Evolutionary conservation across 163 green algal genomes (phyloP).

Genomic region (Volvox carteri): DNA sequence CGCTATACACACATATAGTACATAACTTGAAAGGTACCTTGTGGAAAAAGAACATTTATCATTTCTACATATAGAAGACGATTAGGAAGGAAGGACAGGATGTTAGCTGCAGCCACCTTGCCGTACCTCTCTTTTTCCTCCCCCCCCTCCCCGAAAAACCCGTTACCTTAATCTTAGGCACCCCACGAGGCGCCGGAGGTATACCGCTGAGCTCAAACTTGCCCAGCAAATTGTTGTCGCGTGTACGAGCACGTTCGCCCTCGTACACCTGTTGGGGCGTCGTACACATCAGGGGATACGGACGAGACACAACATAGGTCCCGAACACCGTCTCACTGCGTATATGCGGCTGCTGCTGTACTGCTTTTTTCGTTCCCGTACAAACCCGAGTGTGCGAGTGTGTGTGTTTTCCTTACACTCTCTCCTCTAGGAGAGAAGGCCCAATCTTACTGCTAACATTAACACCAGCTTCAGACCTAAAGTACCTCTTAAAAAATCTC

Average conservation of each 20-base stretch:
- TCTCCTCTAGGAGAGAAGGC: not conserved
- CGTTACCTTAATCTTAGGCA: constrained; percentile 86
- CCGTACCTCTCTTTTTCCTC: not conserved
- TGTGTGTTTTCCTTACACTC: no score
- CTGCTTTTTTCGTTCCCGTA: not conserved
- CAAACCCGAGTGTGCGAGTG: not conserved
- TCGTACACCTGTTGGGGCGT: constrained; percentile 83
- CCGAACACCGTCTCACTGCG: no score
- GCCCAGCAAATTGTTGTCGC: constrained; percentile 94
- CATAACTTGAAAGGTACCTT: not conserved
- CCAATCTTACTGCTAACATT: not conserved
- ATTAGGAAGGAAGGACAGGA: not conserved
- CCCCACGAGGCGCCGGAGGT: constrained; percentile 89
- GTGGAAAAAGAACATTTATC: not conserved
- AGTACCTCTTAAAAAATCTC: no score
- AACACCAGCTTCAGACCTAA: no score
- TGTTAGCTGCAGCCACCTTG: not conserved
- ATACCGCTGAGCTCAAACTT: constrained; percentile 97
- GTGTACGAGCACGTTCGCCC: constrained; percentile 88
- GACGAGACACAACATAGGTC: no score
- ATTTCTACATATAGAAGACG: not conserved
- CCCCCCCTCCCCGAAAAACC: constrained; percentile 33
- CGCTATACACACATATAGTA: not conserved
- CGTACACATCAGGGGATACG: no score
- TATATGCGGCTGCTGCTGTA: not conserved